Conservation (phyloP, 2,329 filamentous ascomycete species). For the Lasiodiplodia theobromae region DNA sequence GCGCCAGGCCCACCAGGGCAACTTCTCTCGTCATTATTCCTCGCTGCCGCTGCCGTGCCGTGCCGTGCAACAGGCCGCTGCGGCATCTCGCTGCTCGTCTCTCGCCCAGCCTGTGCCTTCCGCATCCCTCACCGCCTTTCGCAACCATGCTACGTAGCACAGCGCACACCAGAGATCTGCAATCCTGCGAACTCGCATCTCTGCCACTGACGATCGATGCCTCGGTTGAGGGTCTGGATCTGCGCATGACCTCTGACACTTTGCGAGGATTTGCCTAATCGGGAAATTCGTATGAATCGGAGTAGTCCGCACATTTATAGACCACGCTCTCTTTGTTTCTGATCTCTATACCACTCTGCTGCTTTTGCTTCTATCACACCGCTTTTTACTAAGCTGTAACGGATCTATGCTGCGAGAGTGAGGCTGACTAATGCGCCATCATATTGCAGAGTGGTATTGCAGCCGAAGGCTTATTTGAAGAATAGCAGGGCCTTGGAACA, state of each 20-base stretch:
- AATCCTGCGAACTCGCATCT: background rate
- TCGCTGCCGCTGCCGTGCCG: slow-evolving; percentile 9
- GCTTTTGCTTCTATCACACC: background rate
- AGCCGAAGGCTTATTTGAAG: too few relatives aligned
- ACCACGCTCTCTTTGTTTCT: background rate
- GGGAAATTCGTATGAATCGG: background rate
- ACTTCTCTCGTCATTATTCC: background rate
- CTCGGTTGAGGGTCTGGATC: background rate
- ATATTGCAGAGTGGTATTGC: too few relatives aligned
- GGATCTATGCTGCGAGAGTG: too few relatives aligned
- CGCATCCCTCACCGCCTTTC: slow-evolving; percentile 18
- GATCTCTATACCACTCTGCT: background rate
- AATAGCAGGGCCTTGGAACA: too few relatives aligned
- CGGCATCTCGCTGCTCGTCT: background rate
- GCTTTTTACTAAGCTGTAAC: background rate
- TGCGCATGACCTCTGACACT: background rate
- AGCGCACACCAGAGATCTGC: background rate
- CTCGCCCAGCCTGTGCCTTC: background rate
- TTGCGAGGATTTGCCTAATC: slow-evolving; percentile 5
- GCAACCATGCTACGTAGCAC: background rate
- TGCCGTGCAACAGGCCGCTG: background rate
- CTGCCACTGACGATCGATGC: background rate
- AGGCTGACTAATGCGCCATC: too few relatives aligned
- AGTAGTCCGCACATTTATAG: background rate
- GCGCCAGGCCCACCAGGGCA: background rate